Evolutionary conservation across 495 filamentous ascomycete genomes (phyloP).

Genomic region (Xylaria venustula): DNA sequence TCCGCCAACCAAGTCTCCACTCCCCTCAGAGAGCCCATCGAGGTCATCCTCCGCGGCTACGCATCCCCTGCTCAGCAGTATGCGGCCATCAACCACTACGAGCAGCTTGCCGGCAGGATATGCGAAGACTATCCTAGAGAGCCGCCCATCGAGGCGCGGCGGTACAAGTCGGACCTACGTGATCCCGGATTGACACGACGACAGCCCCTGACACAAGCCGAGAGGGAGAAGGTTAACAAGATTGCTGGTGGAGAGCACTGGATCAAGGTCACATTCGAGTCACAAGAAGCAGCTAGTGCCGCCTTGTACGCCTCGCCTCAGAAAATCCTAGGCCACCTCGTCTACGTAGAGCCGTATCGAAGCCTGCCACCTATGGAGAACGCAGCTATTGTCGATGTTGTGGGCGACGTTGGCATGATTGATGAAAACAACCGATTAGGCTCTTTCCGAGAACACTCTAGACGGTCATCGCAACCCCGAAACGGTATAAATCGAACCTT

Average conservation of each 20-base stretch:
- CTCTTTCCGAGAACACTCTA: conserved; percentile 6
- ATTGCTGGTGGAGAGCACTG: conserved; percentile 79
- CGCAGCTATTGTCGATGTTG: conserved; percentile 52
- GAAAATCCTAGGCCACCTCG: conserved; percentile 68
- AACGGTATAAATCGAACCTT: conserved; percentile 6
- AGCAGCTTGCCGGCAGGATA: conserved; percentile 74
- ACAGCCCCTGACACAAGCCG: conserved; percentile 60
- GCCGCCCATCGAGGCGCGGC: conserved; percentile 52
- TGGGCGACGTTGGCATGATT: conserved; percentile 31
- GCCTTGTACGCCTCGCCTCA: conserved; percentile 76
- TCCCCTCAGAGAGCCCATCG: conserved; percentile 55
- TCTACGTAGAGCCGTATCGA: conserved; percentile 75
- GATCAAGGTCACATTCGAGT: conserved; percentile 93
- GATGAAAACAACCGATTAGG: conserved; percentile 14
- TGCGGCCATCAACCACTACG: conserved; percentile 81
- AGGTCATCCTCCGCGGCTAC: conserved; percentile 84
- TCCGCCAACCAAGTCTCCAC: conserved; percentile 22
- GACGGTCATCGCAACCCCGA: conserved; percentile 18
- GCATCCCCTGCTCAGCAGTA: conserved; percentile 67
- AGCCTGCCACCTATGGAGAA: conserved; percentile 69
- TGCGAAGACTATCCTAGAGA: conserved; percentile 87
- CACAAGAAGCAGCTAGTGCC: conserved; percentile 70
- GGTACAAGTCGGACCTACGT: conserved; percentile 61
- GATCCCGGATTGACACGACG: conserved; percentile 60
- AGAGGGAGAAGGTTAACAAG: conserved; percentile 70